Conservation (phyloP, 2,329 filamentous ascomycete genomes). For the Stylonectria norvegica region DNA sequence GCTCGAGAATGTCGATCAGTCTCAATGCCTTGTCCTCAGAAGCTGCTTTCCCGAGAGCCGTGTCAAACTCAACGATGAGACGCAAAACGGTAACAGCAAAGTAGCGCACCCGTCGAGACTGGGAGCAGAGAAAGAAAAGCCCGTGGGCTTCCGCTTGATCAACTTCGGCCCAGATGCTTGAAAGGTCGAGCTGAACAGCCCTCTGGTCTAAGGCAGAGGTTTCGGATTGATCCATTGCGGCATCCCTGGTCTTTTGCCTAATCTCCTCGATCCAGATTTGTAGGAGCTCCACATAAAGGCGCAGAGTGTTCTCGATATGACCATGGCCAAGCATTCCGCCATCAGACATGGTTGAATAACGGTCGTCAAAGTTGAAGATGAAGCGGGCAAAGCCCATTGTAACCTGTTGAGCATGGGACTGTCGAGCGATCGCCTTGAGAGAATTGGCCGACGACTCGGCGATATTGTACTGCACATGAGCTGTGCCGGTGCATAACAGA, state of each 20-base stretch:
- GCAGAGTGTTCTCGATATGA: conserved; percentile 91
- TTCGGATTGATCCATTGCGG: conserved; percentile 61
- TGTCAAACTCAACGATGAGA: conserved; percentile 90
- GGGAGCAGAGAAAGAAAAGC: conserved; percentile 94
- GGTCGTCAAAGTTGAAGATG: conserved; percentile 97
- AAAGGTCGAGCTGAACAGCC: conserved; percentile 76
- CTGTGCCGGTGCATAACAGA: conserved; percentile 90
- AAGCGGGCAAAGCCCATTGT: conserved; percentile 95
- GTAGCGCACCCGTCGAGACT: conserved; percentile 81
- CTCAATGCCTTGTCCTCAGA: conserved; percentile 59
- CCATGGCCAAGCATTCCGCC: conserved; percentile 91
- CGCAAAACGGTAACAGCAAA: conserved; percentile 91
- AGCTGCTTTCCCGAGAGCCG: conserved; percentile 69
- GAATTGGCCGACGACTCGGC: conserved; percentile 89
- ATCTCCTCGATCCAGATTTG: conserved; percentile 99
- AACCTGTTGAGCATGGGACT: conserved; percentile 90
- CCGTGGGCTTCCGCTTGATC: conserved; percentile 97
- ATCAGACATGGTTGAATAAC: conserved; percentile 96
- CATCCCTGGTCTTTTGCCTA: conserved; percentile 76
- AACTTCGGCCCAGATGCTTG: conserved; percentile 85
- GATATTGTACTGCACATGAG: conserved; percentile 90
- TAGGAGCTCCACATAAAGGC: conserved; percentile 87
- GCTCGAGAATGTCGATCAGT: conserved; percentile 89
- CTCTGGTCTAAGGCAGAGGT: conserved; percentile 63
- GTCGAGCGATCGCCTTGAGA: conserved; percentile 89